Conservation (phyloP, 345 rosid genomes). For the Raphanus raphanistrum region DNA sequence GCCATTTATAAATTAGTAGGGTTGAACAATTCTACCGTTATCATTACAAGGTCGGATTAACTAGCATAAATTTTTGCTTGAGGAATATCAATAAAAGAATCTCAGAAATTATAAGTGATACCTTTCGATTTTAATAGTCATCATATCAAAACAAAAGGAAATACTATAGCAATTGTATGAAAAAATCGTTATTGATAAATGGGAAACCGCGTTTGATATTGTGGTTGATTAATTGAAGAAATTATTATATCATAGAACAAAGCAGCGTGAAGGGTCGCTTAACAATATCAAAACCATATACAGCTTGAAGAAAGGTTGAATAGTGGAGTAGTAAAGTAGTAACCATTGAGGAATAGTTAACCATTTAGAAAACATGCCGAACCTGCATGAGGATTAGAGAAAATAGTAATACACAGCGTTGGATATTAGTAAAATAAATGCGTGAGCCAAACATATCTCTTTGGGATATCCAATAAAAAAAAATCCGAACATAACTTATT, state of each 20-base stretch:
- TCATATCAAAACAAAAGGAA: neutral
- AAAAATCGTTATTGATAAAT: neutral
- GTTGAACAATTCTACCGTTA: neutral
- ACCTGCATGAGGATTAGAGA: too few species aligned
- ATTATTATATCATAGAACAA: neutral
- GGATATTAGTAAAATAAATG: neutral
- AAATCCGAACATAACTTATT: neutral
- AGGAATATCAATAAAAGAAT: conserved; percentile 6
- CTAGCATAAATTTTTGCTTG: neutral
- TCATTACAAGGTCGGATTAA: neutral
- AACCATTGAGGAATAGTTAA: too few species aligned
- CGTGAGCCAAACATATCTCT: neutral
- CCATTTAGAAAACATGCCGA: too few species aligned
- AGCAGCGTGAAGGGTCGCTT: neutral
- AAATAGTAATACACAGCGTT: neutral
- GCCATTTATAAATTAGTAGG: neutral
- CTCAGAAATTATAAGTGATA: neutral
- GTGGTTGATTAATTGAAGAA: neutral
- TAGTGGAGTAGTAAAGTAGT: neutral
- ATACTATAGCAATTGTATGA: neutral
- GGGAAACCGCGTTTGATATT: neutral
- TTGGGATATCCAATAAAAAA: neutral
- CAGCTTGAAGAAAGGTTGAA: neutral
- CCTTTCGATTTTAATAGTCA: neutral
- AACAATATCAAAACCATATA: neutral